Evolutionary conservation across 2,329 filamentous ascomycete genomes (phyloP).

Genomic region (Sphaerulina vaccinii): DNA sequence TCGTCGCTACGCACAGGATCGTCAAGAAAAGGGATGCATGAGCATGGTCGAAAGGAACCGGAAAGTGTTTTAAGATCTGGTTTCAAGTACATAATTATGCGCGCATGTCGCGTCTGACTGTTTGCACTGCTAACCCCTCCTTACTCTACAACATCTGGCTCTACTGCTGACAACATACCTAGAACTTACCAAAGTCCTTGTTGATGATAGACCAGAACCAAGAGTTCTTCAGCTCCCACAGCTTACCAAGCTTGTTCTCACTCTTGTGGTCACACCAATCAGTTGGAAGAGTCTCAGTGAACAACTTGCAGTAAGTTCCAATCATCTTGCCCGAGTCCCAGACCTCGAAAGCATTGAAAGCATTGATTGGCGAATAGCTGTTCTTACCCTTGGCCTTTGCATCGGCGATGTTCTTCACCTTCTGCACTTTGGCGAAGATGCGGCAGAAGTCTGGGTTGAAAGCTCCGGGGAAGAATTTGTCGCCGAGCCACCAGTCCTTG

Average conservation of each 20-base stretch:
- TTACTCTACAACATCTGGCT: no score
- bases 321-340: conserved; percentile 30
- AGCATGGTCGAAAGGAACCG: no score
- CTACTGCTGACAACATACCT: no score
- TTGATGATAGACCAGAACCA: conserved; percentile 6
- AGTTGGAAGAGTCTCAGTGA: conserved; percentile 14
- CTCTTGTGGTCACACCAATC: conserved; percentile 7
- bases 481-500: conserved; percentile 26
- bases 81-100: no score
- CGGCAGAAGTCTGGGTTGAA: conserved; percentile 35
- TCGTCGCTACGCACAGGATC: no score
- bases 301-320: conserved; percentile 36
- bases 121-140: no score
- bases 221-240: conserved; percentile 14
- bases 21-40: no score
- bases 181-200: conserved; percentile 12
- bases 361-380: conserved; percentile 29
- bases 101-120: no score
- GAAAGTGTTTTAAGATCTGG: no score
- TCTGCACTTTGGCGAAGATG: conserved; percentile 15
- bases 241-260: not conserved
- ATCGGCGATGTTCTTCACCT: conserved; percentile 7
- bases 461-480: conserved; percentile 36
- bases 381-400: conserved; percentile 20
- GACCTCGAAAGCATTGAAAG: conserved; percentile 35